Evolutionary conservation across 768 basidiomycete species (phyloP), one percentile per base, ranked within the genome.

Genomic region (Boletellus sp.): DNA sequence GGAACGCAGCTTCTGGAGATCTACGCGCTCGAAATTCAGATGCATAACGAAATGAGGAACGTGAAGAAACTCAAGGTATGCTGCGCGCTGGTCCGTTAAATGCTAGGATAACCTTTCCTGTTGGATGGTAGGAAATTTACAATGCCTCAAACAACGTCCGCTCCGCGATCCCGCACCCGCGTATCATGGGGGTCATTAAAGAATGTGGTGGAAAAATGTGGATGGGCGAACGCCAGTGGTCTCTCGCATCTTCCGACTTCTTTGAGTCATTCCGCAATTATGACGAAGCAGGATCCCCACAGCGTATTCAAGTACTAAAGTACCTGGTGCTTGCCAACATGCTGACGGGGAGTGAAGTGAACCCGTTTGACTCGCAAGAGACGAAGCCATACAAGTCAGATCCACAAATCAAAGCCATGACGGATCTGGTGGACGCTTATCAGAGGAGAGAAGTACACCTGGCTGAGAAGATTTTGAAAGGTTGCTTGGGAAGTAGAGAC

Each of bases 201-300:
- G 96, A 99, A 69, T 98, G 95, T 58, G 96, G 96, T 15, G 96
- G 96, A 3, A 99, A 99, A 72, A 99, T 99, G 96, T 98, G 96
- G 94, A 98, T 99, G 96, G 93, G 91, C 51, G 96, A 98, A 77
- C 89, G 95, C 87, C 90, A 96, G 73, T 99, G 95, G 94, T 87
- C 90, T 48, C 83, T 91, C 50, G 96, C 96, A 0, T 94, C 92
- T 55, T 90, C 93, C 65, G 96, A 99, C 71, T 96, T 99, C 69
- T 98, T 98, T 70, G 95, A 98, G 59, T 96, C 94, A 2, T 99
- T 99, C 79, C 81, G 90, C 58, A 96, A 95, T 64, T 99, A 98
- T 65, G 96, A 99, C 59, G 96, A 99, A 67, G 93, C 94, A 12
- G 96, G 96, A 6, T 94, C 92, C 4, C 87, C 93, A 1, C 94